Evolutionary conservation across 176 grass and related monocot genomes (phyloP).

Genomic region (Oryza officinalis): DNA sequence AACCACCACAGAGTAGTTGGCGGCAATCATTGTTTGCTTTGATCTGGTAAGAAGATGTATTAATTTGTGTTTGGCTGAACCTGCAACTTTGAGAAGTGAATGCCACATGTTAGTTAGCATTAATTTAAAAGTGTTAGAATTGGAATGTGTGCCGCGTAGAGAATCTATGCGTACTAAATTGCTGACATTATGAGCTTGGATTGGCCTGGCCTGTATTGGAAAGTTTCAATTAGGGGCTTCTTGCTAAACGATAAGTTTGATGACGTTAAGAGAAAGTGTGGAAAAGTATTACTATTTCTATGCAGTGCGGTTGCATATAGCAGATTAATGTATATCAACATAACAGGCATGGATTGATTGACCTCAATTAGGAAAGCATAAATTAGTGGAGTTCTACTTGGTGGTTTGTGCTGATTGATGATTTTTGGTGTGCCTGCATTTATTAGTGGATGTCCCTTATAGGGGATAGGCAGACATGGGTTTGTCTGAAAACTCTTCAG

Average conservation of each 20-base stretch:
- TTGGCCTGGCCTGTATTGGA: neutral
- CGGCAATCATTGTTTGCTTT: neutral
- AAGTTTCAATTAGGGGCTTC: constrained; percentile 6
- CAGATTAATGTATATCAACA: neutral
- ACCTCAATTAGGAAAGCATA: neutral
- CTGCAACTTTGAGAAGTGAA: neutral
- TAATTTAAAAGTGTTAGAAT: neutral
- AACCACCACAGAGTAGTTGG: neutral
- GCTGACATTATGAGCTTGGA: neutral
- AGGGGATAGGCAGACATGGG: neutral
- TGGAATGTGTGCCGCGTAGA: neutral
- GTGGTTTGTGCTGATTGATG: neutral
- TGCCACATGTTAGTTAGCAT: neutral
- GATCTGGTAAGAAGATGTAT: neutral
- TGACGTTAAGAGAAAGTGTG: neutral
- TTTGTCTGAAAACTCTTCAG: neutral
- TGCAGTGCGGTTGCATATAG: neutral
- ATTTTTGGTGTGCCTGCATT: neutral
- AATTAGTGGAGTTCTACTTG: neutral
- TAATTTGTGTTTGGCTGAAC: neutral
- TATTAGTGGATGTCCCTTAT: neutral
- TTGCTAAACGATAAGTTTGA: neutral
- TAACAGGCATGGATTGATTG: neutral
- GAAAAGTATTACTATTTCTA: neutral
- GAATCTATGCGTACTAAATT: neutral